A percentile compares a stretch with the other conserved stretches of the same genome.
Conservation (phyloP, 1,284 basidiomycete genomes). For the Wolfiporia cocos region DNA sequence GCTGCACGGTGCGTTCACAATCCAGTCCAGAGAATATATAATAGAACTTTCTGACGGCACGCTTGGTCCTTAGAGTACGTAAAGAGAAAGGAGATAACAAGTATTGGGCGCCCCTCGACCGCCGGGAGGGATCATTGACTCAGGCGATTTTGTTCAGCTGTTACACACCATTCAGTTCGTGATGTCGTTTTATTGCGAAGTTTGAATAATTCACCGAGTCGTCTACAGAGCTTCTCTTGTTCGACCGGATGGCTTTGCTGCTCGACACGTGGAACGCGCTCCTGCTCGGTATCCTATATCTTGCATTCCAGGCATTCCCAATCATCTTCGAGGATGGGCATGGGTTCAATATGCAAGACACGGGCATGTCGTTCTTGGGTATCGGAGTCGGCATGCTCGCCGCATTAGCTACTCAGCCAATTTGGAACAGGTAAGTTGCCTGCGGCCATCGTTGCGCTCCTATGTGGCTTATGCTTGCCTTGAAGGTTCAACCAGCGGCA, state of each 20-base stretch:
- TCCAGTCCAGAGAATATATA: neutral
- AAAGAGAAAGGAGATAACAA: slow-evolving; percentile 46
- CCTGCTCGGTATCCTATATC: slow-evolving; percentile 72
- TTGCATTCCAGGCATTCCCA: slow-evolving; percentile 68
- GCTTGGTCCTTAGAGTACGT: slow-evolving; percentile 36
- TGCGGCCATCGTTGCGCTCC: too few species aligned
- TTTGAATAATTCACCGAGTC: neutral
- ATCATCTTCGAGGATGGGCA: slow-evolving; percentile 62
- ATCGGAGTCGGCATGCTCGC: slow-evolving; percentile 65
- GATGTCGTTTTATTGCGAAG: neutral
- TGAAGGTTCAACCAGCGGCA: slow-evolving; percentile 26
- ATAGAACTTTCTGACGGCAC: neutral
- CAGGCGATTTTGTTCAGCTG: slow-evolving; percentile 36
- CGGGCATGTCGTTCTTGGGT: slow-evolving; percentile 67
- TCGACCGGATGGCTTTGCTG: slow-evolving; percentile 73
- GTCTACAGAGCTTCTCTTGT: slow-evolving; percentile 53
- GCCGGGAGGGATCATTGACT: slow-evolving; percentile 32
- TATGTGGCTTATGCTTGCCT: too few species aligned
- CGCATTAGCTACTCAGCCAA: slow-evolving; percentile 50
- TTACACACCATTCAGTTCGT: slow-evolving; percentile 66
- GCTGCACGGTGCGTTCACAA: slow-evolving; percentile 29
- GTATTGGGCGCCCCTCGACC: slow-evolving; percentile 56
- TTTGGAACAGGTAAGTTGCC: slow-evolving; percentile 59
- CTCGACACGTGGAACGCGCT: slow-evolving; percentile 58
- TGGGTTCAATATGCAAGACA: slow-evolving; percentile 53